phyloP scores from a whole-genome alignment of 2,329 filamentous ascomycete species.

The Chaetomium globosum region DNA sequence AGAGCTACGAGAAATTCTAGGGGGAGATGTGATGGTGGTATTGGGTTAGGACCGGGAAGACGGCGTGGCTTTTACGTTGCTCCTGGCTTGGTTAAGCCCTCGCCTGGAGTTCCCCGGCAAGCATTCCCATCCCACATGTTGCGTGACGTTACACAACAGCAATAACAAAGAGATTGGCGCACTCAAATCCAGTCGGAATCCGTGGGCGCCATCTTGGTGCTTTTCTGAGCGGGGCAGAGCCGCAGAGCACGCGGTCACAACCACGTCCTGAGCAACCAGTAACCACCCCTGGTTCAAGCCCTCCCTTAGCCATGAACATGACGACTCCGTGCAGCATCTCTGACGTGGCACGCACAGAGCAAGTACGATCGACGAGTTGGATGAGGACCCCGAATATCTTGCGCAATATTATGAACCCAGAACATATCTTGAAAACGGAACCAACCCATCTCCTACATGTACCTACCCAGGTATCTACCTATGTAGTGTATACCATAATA shows the following conservation, averaged over 20 bases:
- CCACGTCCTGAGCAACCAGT: neutral
- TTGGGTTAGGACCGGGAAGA: neutral
- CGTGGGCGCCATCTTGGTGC: neutral
- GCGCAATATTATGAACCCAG: too few species aligned
- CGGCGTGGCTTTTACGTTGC: neutral
- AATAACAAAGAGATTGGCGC: neutral
- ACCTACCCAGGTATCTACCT: too few species aligned
- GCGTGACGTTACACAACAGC: neutral
- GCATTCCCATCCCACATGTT: neutral
- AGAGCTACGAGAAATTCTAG: neutral
- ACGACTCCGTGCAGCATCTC: too few species aligned
- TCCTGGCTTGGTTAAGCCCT: neutral
- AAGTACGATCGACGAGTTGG: neutral
- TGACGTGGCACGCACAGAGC: neutral
- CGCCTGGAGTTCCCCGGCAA: neutral
- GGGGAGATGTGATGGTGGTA: neutral
- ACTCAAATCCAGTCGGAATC: neutral
- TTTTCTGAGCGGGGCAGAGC: neutral
- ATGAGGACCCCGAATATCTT: neutral
- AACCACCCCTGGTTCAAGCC: neutral
- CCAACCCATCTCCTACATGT: too few species aligned
- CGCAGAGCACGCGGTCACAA: neutral
- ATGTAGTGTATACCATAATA: too few species aligned
- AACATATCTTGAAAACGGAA: too few species aligned
- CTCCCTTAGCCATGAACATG: neutral